Percentiles rank a stretch among this genome's conserved stretches.
Evolutionary conservation across 352 stramenopile species (phyloP).

Genomic region (Phytopythium vexans): DNA sequence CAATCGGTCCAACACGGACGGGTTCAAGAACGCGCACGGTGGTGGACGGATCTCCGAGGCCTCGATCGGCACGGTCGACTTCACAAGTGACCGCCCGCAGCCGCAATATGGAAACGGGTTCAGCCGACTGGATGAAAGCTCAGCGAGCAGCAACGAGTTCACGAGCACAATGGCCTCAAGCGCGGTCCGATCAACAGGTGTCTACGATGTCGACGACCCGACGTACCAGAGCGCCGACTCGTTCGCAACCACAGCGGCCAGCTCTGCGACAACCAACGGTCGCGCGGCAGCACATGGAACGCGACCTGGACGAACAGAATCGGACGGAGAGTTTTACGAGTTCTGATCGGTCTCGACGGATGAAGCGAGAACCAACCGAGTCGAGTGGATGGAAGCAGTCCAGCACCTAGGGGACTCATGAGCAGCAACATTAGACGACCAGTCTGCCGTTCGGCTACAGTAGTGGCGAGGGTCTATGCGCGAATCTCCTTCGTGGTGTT

Average conservation of each 20-base stretch:
- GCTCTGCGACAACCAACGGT: constrained; percentile 9
- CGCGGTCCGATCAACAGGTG: constrained; percentile 24
- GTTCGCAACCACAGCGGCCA: constrained; percentile 20
- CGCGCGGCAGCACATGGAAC: background rate
- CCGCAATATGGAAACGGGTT: constrained; percentile 18
- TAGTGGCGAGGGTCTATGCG: too few relatives aligned
- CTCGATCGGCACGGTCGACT: constrained; percentile 61
- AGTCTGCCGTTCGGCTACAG: too few relatives aligned
- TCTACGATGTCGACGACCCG: constrained; percentile 46
- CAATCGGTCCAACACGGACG: constrained; percentile 6
- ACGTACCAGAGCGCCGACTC: constrained; percentile 26
- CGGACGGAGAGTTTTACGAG: constrained; percentile 70
- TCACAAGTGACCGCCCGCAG: constrained; percentile 28
- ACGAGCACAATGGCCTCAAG: constrained; percentile 28
- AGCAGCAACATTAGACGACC: too few relatives aligned
- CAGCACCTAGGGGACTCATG: too few relatives aligned
- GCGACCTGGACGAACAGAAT: constrained; percentile 39
- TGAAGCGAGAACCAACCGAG: too few relatives aligned
- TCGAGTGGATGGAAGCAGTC: too few relatives aligned
- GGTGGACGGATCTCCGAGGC: constrained; percentile 22
- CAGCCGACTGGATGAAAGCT: constrained; percentile 31
- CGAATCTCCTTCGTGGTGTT: too few relatives aligned
- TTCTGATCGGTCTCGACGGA: constrained; percentile 24
- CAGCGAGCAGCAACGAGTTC: constrained; percentile 35
- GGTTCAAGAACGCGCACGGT: constrained; percentile 4